Conservation (phyloP, 2,329 filamentous ascomycete genomes). For the Dryadomyces quercus-mongolicae region DNA sequence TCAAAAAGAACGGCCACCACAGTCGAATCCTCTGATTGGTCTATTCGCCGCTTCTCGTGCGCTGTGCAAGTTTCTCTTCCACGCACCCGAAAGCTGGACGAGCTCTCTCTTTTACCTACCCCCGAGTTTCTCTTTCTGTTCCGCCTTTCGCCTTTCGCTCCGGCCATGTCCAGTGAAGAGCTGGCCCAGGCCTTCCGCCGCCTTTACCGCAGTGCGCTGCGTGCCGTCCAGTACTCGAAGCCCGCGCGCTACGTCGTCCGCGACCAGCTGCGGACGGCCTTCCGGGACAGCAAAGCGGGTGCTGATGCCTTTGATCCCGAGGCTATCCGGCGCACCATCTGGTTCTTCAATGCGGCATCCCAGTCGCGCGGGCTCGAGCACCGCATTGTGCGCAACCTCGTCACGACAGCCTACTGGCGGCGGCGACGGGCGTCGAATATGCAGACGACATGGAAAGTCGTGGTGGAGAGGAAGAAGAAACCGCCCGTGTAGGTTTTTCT, state of each 20-base stretch:
- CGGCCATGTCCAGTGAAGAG: conserved; percentile 23
- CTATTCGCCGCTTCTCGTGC: not conserved
- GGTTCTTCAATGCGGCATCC: conserved; percentile 57
- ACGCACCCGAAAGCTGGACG: not conserved
- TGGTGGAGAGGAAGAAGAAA: conserved; percentile 2
- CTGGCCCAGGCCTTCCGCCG: conserved; percentile 56
- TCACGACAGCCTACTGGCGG: conserved; percentile 35
- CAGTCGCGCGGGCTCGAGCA: conserved; percentile 57
- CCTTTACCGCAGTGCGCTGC: conserved; percentile 54
- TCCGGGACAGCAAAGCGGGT: conserved; percentile 25
- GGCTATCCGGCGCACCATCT: conserved; percentile 51
- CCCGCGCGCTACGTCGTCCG: conserved; percentile 53
- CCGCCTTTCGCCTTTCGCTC: not conserved
- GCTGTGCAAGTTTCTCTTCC: too few species aligned
- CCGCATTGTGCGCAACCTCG: conserved; percentile 55
- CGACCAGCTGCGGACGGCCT: conserved; percentile 46
- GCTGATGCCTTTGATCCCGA: conserved; percentile 29
- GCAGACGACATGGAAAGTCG: conserved; percentile 16
- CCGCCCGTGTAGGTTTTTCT: not conserved
- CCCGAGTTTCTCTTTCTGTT: too few species aligned
- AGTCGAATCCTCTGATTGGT: not conserved
- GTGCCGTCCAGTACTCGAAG: conserved; percentile 58
- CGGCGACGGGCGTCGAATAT: conserved; percentile 13
- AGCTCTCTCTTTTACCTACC: too few species aligned
- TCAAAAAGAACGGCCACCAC: too few species aligned